Base-by-base conservation (phyloP, 2,329 filamentous ascomycete species). In the Fusarium udum region DNA sequence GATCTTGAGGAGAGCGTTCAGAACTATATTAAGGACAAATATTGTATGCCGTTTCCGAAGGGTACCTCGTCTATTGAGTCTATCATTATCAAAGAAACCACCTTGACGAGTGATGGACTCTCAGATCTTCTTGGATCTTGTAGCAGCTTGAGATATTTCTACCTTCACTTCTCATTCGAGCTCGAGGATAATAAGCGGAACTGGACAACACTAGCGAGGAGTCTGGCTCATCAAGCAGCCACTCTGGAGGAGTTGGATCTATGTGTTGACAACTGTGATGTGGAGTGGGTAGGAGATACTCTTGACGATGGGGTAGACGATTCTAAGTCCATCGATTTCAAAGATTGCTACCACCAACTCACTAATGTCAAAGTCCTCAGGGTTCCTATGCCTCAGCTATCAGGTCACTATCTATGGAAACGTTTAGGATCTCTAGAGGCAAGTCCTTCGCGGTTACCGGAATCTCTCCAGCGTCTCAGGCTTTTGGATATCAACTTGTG, bases 61-160 rank as follows among this genome's bases (percentile, higher is more conserved):
- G 24, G 55, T 16, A 67, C 46, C 13, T 67, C 65, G 1, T 12
- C 63, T 2, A 28, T 67, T 3, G 65, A 67, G 2, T 42, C 40
- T 1, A 13, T 67, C 1, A 9, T 9, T 4, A 12, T 48, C 2
- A 40, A 16, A 20, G 42, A 61, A 2, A 34, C 40, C 1, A 48
- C 4, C 0, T 28, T 46, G 10, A 20, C 45, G 13, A 22, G 34
- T 4, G 18, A 16, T 9, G 55, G 36, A 3, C 7, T 67, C 0
- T 5, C 3, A 1, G 6, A 7, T 4, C 24, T 67, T 6, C n/a
- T 67, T 0, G 16, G 15, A 4, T 36, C 34, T 12, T 53, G 52
- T 11, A 22, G 3, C 14, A 14, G 5, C 2, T n/a, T 67, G 6
- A 52, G 18, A 8, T 7, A 7, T 5, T 43, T 67, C 12, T 8